Conservation (phyloP, 2,329 filamentous ascomycete species). For the Phoma herbarum region DNA sequence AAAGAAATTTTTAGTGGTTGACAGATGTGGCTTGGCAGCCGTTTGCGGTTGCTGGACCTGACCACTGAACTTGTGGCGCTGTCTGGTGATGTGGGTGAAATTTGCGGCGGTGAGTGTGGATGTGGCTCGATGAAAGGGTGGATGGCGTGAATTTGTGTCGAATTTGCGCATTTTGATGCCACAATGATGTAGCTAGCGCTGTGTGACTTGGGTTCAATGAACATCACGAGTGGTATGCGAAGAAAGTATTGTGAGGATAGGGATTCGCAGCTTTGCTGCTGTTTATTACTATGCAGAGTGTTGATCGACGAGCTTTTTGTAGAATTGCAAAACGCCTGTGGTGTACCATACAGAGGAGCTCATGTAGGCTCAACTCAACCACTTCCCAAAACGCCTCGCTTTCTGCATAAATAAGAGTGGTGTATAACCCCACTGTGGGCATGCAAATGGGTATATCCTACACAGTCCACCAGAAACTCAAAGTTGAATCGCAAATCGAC, state of each 20-base stretch:
- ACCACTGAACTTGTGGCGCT: constrained; percentile 16
- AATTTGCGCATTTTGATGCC: constrained; percentile 7
- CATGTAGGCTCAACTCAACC: constrained; percentile 24
- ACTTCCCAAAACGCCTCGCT: constrained; percentile 20
- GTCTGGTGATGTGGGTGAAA: constrained; percentile 18
- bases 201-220: no score
- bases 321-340: constrained; percentile 19
- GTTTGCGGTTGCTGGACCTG: constrained; percentile 10
- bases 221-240: constrained; percentile 1
- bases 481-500: constrained; percentile 26
- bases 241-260: not conserved
- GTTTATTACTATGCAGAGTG: constrained; percentile 9
- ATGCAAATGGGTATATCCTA: constrained; percentile 41
- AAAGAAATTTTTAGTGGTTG: constrained; percentile 17
- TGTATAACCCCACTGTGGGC: constrained; percentile 5
- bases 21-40: constrained; percentile 21
- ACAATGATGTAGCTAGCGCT: constrained; percentile 3
- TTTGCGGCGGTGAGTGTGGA: constrained; percentile 17
- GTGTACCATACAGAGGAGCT: constrained; percentile 24
- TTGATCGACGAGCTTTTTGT: constrained; percentile 11
- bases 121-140: constrained; percentile 4
- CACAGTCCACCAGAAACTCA: constrained; percentile 31
- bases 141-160: constrained; percentile 16
- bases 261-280: constrained; percentile 5
- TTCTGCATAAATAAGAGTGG: constrained; percentile 8